Conservation (phyloP, 345 rosid species). For the Kernera saxatilis region DNA sequence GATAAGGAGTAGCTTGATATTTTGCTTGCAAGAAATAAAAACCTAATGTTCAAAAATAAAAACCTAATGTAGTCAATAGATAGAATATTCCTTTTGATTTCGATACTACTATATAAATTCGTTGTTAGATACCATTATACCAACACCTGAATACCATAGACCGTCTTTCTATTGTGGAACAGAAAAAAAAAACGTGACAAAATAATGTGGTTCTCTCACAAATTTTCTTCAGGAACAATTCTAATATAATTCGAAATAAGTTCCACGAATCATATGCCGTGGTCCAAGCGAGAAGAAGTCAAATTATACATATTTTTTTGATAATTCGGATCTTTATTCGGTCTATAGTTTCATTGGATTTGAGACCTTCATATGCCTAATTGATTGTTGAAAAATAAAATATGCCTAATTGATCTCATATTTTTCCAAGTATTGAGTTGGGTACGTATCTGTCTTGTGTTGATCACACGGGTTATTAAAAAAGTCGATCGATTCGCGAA, state of each 20-base stretch:
- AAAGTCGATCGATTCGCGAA: background rate
- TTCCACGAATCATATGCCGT: slow-evolving; percentile 21
- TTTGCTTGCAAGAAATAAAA: background rate
- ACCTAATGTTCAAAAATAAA: background rate
- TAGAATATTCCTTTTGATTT: background rate
- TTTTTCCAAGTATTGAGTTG: background rate
- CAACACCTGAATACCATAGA: background rate
- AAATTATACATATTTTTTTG: background rate
- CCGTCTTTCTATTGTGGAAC: background rate
- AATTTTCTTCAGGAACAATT: background rate
- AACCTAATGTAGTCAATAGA: background rate
- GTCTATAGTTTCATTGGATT: background rate
- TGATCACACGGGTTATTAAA: background rate
- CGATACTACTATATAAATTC: background rate
- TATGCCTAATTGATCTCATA: background rate
- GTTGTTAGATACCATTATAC: background rate
- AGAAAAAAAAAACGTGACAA: slow-evolving; percentile 11
- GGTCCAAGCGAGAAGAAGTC: slow-evolving; percentile 10
- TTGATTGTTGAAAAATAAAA: too few species aligned
- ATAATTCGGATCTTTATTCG: background rate
- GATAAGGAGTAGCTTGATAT: background rate
- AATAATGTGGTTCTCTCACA: background rate
- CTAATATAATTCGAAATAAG: background rate
- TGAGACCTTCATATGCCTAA: background rate
- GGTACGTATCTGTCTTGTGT: background rate